Evolutionary conservation across 2,329 filamentous ascomycete species (phyloP).

Genomic region (Cryphonectria parasitica): DNA sequence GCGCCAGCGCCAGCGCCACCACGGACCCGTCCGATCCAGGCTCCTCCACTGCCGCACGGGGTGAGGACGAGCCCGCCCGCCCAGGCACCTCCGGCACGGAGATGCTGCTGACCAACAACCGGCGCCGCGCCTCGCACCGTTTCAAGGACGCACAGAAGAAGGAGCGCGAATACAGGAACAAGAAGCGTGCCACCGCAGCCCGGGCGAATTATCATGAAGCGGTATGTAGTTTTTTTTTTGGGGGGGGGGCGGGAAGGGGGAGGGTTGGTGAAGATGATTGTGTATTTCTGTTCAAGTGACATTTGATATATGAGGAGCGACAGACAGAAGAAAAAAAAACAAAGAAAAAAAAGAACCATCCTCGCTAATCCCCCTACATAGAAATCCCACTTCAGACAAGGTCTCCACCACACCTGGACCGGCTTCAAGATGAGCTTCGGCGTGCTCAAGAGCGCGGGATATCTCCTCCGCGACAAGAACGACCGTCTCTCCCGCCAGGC

Average conservation of each 20-base stretch:
- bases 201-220: constrained; percentile 44
- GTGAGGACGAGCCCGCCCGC: constrained; percentile 39
- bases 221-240: no score
- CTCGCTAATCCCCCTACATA: not conserved
- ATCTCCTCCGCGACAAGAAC: constrained; percentile 44
- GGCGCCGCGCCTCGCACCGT: constrained; percentile 43
- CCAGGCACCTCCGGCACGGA: constrained; percentile 50
- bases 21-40: not conserved
- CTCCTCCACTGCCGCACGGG: constrained; percentile 14
- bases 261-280: no score
- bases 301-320: no score
- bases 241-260: no score
- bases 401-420: constrained; percentile 41
- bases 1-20: constrained; percentile 1
- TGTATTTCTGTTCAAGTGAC: no score
- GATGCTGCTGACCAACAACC: constrained; percentile 44
- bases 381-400: constrained; percentile 44
- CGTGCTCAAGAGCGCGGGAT: constrained; percentile 40
- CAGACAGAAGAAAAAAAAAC: no score
- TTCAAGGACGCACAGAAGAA: constrained; percentile 44
- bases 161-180: constrained; percentile 46
- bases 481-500: constrained; percentile 37
- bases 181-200: constrained; percentile 46
- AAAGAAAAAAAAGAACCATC: no score
- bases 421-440: constrained; percentile 40